Evolutionary conservation across 2,329 filamentous ascomycete species (phyloP), one percentile per base, ranked within the genome.

Genomic region (Ceratocystis alfenasii): DNA sequence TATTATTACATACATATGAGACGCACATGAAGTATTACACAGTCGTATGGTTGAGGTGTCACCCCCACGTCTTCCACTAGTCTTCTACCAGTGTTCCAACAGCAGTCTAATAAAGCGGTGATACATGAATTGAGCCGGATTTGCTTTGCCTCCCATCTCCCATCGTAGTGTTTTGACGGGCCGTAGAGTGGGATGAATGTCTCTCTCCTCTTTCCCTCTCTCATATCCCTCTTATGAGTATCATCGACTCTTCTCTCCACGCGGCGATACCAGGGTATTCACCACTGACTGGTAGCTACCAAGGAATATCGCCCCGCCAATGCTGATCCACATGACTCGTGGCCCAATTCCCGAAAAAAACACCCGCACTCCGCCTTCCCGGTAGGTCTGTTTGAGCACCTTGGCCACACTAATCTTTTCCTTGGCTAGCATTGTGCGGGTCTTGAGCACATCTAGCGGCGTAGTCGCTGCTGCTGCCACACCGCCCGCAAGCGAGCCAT

Each of bases 361-460:
- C 0, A 86, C 86, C 68, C 80, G 76, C 4, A 83, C 74, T 1
- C 89, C 88, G 68, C 85, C 82, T 65, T 86, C 81, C 62, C 76
- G 77, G 72, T 86, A 77, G 67, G 96, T 88, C 22, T 80, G 77
- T 64, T 77, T 78, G 69, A 93, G 78, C 68, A 96, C 79, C 3
- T 75, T 74, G 44, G 77, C 74, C 69, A 85, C 81, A 12, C 79
- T 82, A 74, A 83, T 83, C 70, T 79, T 83, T 78, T 87, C 83
- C 72, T 84, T 82, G 15, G 89, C 87, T 70, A 99, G 79, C 94
- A 99, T 99, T 76, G 97, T 87, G 69, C 94, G 81, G 69, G 94
- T 99, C 84, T 99, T 99, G 70, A 99, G 80, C 69, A 99, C 94
- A 76, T 99, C 94, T 69, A 99, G 77, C 48, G 94, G 94, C 64